Evolutionary conservation across 139 green algal species (phyloP).

Genomic region (Ettlia oleoabundans): DNA sequence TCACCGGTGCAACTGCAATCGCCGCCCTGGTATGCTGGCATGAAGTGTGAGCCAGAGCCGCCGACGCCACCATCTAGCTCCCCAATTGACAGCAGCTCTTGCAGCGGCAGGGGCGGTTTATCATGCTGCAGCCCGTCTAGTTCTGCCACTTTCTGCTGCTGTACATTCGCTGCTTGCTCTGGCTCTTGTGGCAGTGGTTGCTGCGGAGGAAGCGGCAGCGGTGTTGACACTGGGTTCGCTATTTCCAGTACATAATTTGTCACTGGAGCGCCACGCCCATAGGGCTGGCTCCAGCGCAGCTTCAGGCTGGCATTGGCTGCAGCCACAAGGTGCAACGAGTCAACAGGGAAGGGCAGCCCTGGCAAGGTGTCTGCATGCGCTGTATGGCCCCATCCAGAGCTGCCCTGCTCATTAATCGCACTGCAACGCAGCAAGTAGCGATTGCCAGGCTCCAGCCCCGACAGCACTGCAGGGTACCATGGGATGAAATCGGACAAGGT

Average conservation of each 20-base stretch:
- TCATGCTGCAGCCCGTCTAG: background rate
- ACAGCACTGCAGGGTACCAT: conserved; percentile 21
- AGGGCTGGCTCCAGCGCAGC: conserved; percentile 52
- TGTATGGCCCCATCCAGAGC: conserved; percentile 42
- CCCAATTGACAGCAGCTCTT: background rate
- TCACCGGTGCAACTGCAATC: background rate
- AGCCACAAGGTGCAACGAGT: conserved; percentile 12
- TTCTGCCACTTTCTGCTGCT: background rate
- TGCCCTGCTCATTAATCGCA: conserved; percentile 61
- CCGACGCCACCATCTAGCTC: background rate
- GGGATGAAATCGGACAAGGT: background rate
- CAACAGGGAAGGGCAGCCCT: conserved; percentile 32
- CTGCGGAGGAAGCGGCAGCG: background rate
- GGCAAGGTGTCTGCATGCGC: conserved; percentile 20
- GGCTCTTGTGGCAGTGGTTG: background rate
- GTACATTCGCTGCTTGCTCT: background rate
- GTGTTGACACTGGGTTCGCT: background rate
- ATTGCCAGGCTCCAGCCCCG: conserved; percentile 44
- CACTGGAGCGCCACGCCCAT: conserved; percentile 52
- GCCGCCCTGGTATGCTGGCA: conserved; percentile 45
- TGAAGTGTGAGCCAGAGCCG: background rate
- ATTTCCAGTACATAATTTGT: conserved; percentile 50
- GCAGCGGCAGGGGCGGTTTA: no score
- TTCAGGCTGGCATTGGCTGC: conserved; percentile 24
- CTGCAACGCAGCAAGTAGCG: conserved; percentile 63